Conservation (phyloP, 805 yeast genomes). For the Brettanomyces naardenensis region DNA sequence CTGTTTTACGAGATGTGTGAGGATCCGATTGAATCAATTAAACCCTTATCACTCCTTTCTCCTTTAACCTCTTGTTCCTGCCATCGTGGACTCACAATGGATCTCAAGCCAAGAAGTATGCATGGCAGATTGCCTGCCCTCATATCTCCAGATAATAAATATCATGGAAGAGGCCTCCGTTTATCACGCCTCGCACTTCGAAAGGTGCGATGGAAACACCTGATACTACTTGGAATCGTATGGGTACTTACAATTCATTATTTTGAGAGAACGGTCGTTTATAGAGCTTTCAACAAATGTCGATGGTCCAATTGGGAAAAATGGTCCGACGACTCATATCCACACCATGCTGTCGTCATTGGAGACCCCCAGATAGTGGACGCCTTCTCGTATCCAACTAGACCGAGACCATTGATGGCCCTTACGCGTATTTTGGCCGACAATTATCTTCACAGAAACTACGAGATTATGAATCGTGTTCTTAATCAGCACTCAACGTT, state of each 20-base stretch:
- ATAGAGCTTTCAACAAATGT: constrained; percentile 37
- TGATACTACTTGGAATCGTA: constrained; percentile 19
- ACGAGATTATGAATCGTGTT: constrained; percentile 46
- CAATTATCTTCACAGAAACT: constrained; percentile 69
- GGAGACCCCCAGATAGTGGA: constrained; percentile 97
- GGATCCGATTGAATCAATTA: too few relatives aligned
- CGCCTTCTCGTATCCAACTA: constrained; percentile 79
- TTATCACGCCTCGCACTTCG: neutral
- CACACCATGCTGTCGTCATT: constrained; percentile 33
- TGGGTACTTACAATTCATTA: constrained; percentile 44
- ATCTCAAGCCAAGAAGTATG: neutral
- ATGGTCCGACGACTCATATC: constrained; percentile 33
- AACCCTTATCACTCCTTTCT: neutral
- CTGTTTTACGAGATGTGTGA: too few relatives aligned
- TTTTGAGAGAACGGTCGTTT: constrained; percentile 46
- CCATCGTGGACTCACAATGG: too few relatives aligned
- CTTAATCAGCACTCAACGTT: constrained; percentile 71
- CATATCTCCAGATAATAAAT: neutral
- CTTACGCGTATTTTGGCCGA: constrained; percentile 63
- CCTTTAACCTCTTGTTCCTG: neutral
- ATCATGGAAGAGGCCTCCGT: neutral
- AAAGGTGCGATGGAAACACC: constrained; percentile 13
- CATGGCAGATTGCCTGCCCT: neutral
- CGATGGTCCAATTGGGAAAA: constrained; percentile 63
- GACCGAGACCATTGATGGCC: constrained; percentile 31